Percentiles rank a stretch among this genome's conserved stretches.
These are phyloP conservation scores for Fusarium torreyae DNA, from an alignment of 2,329 filamentous ascomycete genomes.

Conservation along the genomic window DNA sequence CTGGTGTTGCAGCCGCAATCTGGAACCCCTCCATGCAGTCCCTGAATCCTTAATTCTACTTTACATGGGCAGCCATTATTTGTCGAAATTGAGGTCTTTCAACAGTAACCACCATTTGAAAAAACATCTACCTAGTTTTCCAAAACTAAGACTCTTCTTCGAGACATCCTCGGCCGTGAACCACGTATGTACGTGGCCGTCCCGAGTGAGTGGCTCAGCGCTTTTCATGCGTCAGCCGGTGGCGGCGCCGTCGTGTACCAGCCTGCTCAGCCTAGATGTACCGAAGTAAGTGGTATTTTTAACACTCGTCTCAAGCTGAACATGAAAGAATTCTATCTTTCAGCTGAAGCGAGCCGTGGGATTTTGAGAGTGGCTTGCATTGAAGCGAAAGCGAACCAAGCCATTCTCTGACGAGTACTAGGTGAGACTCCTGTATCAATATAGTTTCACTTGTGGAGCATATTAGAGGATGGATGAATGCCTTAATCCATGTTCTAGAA, in stretches of 20 bases:
- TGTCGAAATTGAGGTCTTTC: slow-evolving; percentile 1
- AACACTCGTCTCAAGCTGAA: slow-evolving; percentile 15
- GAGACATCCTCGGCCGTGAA: background rate
- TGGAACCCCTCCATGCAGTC: slow-evolving; percentile 37
- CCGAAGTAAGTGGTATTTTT: slow-evolving; percentile 17
- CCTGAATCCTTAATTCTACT: slow-evolving; percentile 24
- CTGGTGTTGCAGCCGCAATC: slow-evolving; percentile 35
- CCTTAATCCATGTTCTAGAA: slow-evolving; percentile 26
- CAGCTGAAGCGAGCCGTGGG: slow-evolving; percentile 12
- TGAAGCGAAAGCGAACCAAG: slow-evolving; percentile 16
- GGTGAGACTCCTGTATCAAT: slow-evolving; percentile 22
- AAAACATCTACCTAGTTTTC: background rate
- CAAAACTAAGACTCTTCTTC: background rate
- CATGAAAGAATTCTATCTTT: slow-evolving; percentile 7
- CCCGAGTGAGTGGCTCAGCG: slow-evolving; percentile 45
- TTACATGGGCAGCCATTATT: background rate
- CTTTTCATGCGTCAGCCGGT: slow-evolving; percentile 46
- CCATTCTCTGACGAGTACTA: slow-evolving; percentile 1
- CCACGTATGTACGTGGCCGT: slow-evolving; percentile 13
- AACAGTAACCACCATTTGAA: background rate
- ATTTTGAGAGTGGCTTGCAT: slow-evolving; percentile 5
- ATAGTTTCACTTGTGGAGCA: slow-evolving; percentile 34
- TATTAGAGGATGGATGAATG: background rate
- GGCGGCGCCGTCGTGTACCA: slow-evolving; percentile 41
- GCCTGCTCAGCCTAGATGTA: slow-evolving; percentile 13